Evolutionary conservation across 169 alveolate genomes (phyloP).

Genomic region (Amoebophrya sp.): DNA sequence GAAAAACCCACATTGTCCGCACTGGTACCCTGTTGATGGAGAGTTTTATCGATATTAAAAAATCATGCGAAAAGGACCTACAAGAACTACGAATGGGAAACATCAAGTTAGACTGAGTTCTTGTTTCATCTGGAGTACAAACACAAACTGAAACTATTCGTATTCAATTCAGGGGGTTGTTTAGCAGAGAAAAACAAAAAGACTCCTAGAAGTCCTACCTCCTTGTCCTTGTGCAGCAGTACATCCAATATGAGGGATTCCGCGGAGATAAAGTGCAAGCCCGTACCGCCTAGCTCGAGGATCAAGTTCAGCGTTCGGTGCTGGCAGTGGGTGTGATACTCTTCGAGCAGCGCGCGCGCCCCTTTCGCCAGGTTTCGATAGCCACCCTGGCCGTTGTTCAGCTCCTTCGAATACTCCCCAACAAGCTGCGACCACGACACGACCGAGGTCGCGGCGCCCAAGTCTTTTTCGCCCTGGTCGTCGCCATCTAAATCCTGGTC

Average conservation of each 20-base stretch:
- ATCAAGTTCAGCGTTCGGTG: not conserved
- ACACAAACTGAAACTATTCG: too few relatives aligned
- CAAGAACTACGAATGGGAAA: too few relatives aligned
- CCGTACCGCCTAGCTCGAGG: not conserved
- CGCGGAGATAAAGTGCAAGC: not conserved
- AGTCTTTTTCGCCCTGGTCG: not conserved
- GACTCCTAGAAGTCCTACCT: not conserved
- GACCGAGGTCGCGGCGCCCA: not conserved
- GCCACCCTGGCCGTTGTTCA: not conserved
- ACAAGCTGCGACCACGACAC: too few relatives aligned
- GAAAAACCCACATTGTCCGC: too few relatives aligned
- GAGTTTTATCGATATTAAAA: too few relatives aligned
- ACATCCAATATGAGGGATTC: not conserved
- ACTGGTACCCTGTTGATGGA: too few relatives aligned
- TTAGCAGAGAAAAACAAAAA: not conserved
- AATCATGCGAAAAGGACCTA: too few relatives aligned
- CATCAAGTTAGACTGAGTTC: too few relatives aligned
- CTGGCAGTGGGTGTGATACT: not conserved
- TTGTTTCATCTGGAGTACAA: too few relatives aligned
- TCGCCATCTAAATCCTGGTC: not conserved
- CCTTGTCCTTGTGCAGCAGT: not conserved
- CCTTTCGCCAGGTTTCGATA: not conserved
- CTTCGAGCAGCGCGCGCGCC: not conserved
- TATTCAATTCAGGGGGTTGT: not conserved
- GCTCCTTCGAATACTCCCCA: too few relatives aligned